Conservation (phyloP, 2,329 filamentous ascomycete genomes). For the Colletotrichum sidae region DNA sequence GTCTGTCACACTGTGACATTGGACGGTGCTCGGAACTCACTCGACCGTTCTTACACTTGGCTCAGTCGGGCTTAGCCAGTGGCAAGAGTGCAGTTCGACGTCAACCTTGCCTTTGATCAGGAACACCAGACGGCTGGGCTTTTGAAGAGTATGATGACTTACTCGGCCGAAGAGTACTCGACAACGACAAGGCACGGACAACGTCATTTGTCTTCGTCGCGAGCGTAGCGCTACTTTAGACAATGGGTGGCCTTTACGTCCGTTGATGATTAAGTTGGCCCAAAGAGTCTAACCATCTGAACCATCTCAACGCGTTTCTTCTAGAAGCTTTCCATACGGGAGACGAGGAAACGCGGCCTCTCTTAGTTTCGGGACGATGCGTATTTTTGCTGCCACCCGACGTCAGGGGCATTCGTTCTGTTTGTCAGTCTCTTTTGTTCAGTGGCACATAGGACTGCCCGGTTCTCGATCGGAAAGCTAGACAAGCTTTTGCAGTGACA, state of each 20-base stretch:
- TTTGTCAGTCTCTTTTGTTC: too few relatives aligned
- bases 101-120: constrained; percentile 18
- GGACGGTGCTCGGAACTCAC: constrained; percentile 9
- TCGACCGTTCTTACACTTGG: constrained; percentile 10
- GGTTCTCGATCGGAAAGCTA: too few relatives aligned
- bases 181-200: neutral
- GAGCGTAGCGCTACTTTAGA: neutral
- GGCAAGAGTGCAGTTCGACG: constrained; percentile 8
- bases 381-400: too few relatives aligned
- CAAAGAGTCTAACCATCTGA: constrained; percentile 4
- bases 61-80: constrained; percentile 16
- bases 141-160: neutral
- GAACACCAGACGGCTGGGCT: neutral
- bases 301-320: constrained; percentile 7
- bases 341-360: too few relatives aligned
- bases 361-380: too few relatives aligned
- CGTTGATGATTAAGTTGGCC: neutral
- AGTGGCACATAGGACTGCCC: too few relatives aligned
- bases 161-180: constrained; percentile 6
- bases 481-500: too few relatives aligned
- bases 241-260: constrained; percentile 1
- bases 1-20: neutral
- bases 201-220: neutral
- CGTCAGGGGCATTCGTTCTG: too few relatives aligned
- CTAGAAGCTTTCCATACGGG: neutral